Evolutionary conservation across 345 rosid genomes (phyloP), one percentile per base, ranked within the genome.

Genomic region (Salix exigua): DNA sequence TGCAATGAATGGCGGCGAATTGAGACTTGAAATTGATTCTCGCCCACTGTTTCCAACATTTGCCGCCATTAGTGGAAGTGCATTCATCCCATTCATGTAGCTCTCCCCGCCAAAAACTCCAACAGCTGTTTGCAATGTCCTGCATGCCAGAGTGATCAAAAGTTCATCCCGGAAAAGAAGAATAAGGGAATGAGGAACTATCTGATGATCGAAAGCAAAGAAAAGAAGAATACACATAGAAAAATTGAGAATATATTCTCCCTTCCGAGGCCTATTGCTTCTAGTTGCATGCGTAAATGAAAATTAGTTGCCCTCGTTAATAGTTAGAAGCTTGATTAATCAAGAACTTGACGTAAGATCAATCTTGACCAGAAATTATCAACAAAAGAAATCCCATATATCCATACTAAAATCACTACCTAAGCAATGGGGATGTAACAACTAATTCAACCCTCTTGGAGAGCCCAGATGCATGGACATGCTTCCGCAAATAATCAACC

Each of bases 71-170:
- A 96, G 88, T 66, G 97, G 99, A 70, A 92, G 71, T 63, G 80
- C 71, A 81, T 91, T 96, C 72, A 80, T 81, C 83, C 84, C 82
- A 64, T 87, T 87, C 4, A 87, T 85, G 84, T 89, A 93, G 78
- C 86, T 93, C 74, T 85, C 98, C 46, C 97, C 96, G 42, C 99
- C 99, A 50, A 96, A 96, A 53, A 91, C 97, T 82, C 98, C 99
- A 80, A 92, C 96, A 68, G 99, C 98, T 72, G 99, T 96, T 86
- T 96, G 99, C 84, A 96, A 72, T 37, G 98, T 93, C 90, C 98
- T 96, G 83, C 79, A 78, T 74, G 67, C 68, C 83, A 84, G 17
- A 73, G 26, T 16, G 46, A 80, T 44, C 40, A 70, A 31, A 73
- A 50, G 72, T 73, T 71, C 66, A 62, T 44, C 37, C 21, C 53